Evolutionary conservation across 2,329 filamentous ascomycete genomes (phyloP), one percentile per base, ranked within the genome.

Genomic region (Leptographium wingfieldii): DNA sequence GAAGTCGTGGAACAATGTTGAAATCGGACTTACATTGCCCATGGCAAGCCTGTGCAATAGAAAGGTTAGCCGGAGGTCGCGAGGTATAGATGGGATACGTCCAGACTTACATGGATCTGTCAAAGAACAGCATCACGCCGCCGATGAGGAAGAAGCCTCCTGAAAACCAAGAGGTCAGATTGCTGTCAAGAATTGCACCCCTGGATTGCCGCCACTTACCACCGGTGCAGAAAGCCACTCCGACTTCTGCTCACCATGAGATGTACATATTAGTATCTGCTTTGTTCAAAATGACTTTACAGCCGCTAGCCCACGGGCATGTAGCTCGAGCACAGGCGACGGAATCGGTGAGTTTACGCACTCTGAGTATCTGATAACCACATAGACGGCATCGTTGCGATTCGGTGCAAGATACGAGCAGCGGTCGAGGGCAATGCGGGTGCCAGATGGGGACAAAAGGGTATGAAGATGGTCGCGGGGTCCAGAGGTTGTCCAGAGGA

Each of bases 341-440:
- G 60, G 58, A 14, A 56, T 31, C 53, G 58, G 58, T 12, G 40
- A 25, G 9, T 11, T 10, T n/a, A 79, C 88, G 70, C 81, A 96
- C 92, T 97, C 75, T 97, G 92, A 71, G 88, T 84, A 76, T 97
- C 92, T 68, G 92, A 89, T 70, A 97, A 81, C 92, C 92, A 97
- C 88, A 96, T 95, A 63, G 90, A 87, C 70, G 87, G 88, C 88
- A 92, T 89, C 10, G 31, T 60, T 48, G 54, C 48, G 43, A 48
- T 51, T 35, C 38, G 40, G 27, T 19, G 25, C 33, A 35, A 35
- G 33, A 35, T 27, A 40, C 33, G n/a, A 12, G 22, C n/a, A 40
- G 19, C 22, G 51, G 27, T 19, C 16, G 27, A 16, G 54, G 19
- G 43, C 19, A 46, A 3, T 16, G 40, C 38, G 55, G 55, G 31